A percentile compares a stretch with the other conserved stretches of the same genome.
Evolutionary conservation across 1,284 basidiomycete genomes (phyloP).

Genomic region (Sanghuangporus baumii): DNA sequence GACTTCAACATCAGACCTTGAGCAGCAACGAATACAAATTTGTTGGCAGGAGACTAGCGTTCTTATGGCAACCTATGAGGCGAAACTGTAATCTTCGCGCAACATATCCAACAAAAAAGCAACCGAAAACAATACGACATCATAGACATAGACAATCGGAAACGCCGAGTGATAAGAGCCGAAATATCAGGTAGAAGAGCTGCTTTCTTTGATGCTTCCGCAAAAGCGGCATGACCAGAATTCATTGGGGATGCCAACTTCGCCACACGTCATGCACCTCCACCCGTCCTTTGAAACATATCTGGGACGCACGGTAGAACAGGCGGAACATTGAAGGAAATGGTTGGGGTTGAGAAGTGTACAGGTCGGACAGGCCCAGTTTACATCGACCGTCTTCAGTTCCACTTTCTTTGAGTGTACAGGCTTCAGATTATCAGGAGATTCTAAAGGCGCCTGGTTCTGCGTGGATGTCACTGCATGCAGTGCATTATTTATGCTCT

Average conservation of each 20-base stretch:
- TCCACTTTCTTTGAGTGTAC: not conserved
- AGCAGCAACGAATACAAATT: too few relatives aligned
- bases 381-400: constrained; percentile 10
- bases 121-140: not conserved
- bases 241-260: constrained; percentile 52
- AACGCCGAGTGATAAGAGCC: not conserved
- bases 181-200: constrained; percentile 18
- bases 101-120: not conserved
- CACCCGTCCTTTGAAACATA: constrained; percentile 38
- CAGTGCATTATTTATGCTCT: not conserved
- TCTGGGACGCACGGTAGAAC: constrained; percentile 44
- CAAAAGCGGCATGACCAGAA: constrained; percentile 75
- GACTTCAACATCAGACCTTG: too few relatives aligned
- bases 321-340: constrained; percentile 58
- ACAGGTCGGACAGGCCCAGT: constrained; percentile 69
- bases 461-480: not conserved
- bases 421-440: too few relatives aligned
- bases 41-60: too few relatives aligned
- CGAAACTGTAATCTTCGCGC: too few relatives aligned
- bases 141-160: not conserved
- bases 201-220: constrained; percentile 55
- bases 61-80: too few relatives aligned
- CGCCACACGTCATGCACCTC: constrained; percentile 66
- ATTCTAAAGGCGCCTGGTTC: too few relatives aligned
- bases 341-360: constrained; percentile 59